Evolutionary conservation across 331 rosid species (phyloP).

Genomic region (Prunus yedoensis): DNA sequence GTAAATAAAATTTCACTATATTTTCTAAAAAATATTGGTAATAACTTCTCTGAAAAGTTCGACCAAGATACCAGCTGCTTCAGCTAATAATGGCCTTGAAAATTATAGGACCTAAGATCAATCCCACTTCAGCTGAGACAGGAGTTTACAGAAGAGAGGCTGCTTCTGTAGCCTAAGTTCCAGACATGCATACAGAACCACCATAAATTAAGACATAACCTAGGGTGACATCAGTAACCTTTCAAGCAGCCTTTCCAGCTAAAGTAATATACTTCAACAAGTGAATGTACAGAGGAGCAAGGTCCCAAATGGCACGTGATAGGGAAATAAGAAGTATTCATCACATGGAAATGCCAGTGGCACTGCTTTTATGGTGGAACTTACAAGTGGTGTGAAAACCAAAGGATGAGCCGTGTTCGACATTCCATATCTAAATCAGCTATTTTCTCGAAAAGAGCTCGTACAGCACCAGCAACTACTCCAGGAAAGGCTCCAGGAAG

Average conservation of each 20-base stretch:
- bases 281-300: neutral
- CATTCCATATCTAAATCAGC: slow-evolving; percentile 98
- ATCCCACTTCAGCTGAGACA: neutral
- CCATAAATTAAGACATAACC: neutral
- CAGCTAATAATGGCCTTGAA: neutral
- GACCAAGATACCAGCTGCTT: neutral
- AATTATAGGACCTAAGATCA: neutral
- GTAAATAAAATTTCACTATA: neutral
- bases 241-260: neutral
- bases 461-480: slow-evolving; percentile 96
- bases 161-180: neutral
- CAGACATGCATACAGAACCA: neutral
- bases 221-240: neutral
- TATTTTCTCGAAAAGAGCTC: slow-evolving; percentile 89
- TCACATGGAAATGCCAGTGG: neutral
- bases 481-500: slow-evolving; percentile 99
- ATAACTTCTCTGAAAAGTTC: neutral
- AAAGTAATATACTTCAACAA: neutral
- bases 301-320: neutral
- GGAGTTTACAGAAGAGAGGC: neutral
- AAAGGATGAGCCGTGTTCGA: slow-evolving; percentile 87
- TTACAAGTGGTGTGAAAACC: slow-evolving; percentile 99
- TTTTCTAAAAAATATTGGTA: neutral
- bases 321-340: neutral
- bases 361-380: slow-evolving; percentile 32